Evolutionary conservation across 495 filamentous ascomycete species (phyloP).

Genomic region (Xylaria scruposa): DNA sequence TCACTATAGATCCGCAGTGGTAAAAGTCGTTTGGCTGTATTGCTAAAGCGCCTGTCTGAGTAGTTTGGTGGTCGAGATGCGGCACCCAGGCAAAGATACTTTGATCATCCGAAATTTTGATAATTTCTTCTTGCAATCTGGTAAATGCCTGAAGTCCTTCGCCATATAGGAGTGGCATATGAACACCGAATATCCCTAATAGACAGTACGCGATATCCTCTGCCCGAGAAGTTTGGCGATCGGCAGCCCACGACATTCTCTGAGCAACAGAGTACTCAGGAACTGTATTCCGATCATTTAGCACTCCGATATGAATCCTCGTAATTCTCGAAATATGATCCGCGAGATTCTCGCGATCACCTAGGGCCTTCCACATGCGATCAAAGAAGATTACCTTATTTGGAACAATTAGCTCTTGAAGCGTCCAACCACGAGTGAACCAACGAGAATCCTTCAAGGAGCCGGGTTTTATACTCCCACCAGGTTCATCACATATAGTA

Average conservation of each 20-base stretch:
- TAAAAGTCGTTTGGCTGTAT: no score
- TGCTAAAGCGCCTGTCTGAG: no score
- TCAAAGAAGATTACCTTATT: constrained; percentile 44
- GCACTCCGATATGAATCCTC: constrained; percentile 35
- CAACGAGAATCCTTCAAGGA: constrained; percentile 45
- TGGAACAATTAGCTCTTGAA: constrained; percentile 54
- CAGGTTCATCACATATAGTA: no score
- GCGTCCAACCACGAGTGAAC: constrained; percentile 54
- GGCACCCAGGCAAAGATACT: no score
- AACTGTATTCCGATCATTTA: constrained; percentile 32
- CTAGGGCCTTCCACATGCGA: constrained; percentile 38
- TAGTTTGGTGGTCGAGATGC: no score
- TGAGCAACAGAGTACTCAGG: constrained; percentile 38
- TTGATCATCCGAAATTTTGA: constrained; percentile 39
- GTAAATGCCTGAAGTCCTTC: constrained; percentile 42
- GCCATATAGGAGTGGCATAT: constrained; percentile 51
- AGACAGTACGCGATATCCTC: constrained; percentile 51
- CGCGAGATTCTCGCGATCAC: constrained; percentile 31
- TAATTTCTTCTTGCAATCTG: constrained; percentile 43
- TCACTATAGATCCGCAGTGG: no score
- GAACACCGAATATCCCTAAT: constrained; percentile 45
- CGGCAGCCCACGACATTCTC: constrained; percentile 48
- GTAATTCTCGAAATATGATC: constrained; percentile 34
- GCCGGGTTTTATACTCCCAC: neutral
- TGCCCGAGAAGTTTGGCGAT: constrained; percentile 31